phyloP scores from a whole-genome alignment of 441 rosid genomes.

The Erodium texanum region DNA sequence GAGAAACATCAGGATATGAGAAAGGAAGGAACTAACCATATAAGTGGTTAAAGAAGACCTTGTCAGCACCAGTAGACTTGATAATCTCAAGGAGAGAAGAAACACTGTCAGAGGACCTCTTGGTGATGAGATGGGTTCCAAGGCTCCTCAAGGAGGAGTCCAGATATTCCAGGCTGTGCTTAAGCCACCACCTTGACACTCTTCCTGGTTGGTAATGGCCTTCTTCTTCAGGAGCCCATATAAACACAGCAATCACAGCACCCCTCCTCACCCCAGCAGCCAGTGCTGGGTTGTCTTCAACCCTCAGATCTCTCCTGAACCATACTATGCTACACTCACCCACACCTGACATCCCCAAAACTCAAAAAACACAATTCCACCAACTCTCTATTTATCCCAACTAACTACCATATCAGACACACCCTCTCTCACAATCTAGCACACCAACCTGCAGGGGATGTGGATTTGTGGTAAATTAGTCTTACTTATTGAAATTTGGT shows the following conservation, averaged over 20 bases:
- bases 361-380: constrained; percentile 12
- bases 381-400: background rate
- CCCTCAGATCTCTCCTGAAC: constrained; percentile 99
- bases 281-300: constrained; percentile 89
- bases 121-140: constrained; percentile 74
- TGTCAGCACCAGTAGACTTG: constrained; percentile 80
- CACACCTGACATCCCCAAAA: constrained; percentile 53
- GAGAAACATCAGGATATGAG: background rate
- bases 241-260: constrained; percentile 65
- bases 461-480: background rate
- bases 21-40: constrained; percentile 49
- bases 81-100: constrained; percentile 73
- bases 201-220: constrained; percentile 80
- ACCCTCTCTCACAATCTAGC: background rate
- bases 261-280: constrained; percentile 91
- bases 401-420: background rate
- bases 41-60: constrained; percentile 91
- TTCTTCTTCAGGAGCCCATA: constrained; percentile 97
- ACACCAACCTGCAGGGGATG: background rate
- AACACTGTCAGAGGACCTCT: constrained; percentile 74
- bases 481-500: no score
- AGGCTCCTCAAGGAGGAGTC: constrained; percentile 80
- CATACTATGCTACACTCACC: constrained; percentile 84
- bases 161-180: constrained; percentile 82
- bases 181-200: constrained; percentile 99